Evolutionary conservation across 805 yeast genomes (phyloP), one percentile per base, ranked within the genome.

Genomic region (Teunomyces funiuensis): DNA sequence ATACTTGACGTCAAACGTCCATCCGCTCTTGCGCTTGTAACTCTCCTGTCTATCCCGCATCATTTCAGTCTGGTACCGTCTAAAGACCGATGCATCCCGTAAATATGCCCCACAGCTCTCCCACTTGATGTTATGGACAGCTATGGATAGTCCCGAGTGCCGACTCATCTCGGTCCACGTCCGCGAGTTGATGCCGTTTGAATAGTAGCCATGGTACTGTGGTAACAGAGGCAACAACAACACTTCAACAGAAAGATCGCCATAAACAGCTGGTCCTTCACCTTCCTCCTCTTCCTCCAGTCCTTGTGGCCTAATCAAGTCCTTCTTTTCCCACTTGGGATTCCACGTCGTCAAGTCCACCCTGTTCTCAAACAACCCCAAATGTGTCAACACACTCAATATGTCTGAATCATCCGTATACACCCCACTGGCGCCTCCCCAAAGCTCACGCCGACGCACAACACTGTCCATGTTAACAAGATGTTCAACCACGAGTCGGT

Each of bases 391-490:
- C 0, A 82, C 84, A 4, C 86, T 72, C 27, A 91, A 72, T 2
- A 90, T 66, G 60, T 91, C 96, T 1, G 96, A 85, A 60, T 91
- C 99, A 61, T 93, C 98, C 0, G 97, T 87, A 61, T 91, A 93
- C 0, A 93, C 71, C 33, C 90, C 96, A 2, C 90, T 77, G 9
- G 57, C 57, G 2, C 75, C 75, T 2, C 99, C 99, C 98, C 98
- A 91, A 2, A 89, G 48, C 34, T 76, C 74, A 38, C 80, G 66
- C 26, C 52, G 55, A 13, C 43, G 41, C 4, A 52, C 47, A 2
- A 53, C 53, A 5, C 44, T 43, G 22, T 51, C 54, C 10, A 70
- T 22, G 66, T 69, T 38, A 68, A 69, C 27, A 8, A 31, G 34
- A 4, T 37, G 22, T 63, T 53, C 30, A 69, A 63, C 6, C 63